phyloP scores from a whole-genome alignment of 192 early-diverging fungal genomes.

The Jimgerdemannia flammicorona region DNA sequence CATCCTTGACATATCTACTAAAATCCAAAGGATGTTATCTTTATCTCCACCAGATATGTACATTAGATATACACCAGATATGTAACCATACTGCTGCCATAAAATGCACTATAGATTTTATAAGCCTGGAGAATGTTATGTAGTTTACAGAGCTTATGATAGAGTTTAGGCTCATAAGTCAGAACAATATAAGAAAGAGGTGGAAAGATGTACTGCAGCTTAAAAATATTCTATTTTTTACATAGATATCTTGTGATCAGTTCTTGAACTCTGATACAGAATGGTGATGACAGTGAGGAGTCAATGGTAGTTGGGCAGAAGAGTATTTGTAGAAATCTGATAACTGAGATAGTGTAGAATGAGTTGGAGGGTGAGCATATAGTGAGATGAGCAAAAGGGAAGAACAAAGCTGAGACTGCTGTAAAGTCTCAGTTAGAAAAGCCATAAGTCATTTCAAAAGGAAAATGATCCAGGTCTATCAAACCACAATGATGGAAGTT shows the following conservation, averaged over 20 bases:
- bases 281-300: no score
- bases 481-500: no score
- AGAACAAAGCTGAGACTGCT: no score
- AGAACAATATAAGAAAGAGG: conserved; percentile 31
- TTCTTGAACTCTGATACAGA: no score
- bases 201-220: conserved; percentile 45
- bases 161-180: conserved; percentile 45
- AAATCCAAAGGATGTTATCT: conserved; percentile 68
- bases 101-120: conserved; percentile 70
- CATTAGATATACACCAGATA: conserved; percentile 75
- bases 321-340: no score
- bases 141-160: conserved; percentile 36
- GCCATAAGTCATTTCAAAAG: no score
- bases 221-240: conserved; percentile 7
- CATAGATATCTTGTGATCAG: conserved; percentile 9
- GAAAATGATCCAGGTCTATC: no score
- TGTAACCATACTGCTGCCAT: conserved; percentile 61
- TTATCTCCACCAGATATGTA: conserved; percentile 73
- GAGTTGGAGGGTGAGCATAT: no score
- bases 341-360: no score
- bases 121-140: conserved; percentile 56
- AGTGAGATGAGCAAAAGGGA: no score
- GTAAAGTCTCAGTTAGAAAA: no score
- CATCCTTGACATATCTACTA: conserved; percentile 56
- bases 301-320: no score